Evolutionary conservation across 768 basidiomycete genomes (phyloP), one percentile per base, ranked within the genome.

Genomic region (Mycena galericulata): DNA sequence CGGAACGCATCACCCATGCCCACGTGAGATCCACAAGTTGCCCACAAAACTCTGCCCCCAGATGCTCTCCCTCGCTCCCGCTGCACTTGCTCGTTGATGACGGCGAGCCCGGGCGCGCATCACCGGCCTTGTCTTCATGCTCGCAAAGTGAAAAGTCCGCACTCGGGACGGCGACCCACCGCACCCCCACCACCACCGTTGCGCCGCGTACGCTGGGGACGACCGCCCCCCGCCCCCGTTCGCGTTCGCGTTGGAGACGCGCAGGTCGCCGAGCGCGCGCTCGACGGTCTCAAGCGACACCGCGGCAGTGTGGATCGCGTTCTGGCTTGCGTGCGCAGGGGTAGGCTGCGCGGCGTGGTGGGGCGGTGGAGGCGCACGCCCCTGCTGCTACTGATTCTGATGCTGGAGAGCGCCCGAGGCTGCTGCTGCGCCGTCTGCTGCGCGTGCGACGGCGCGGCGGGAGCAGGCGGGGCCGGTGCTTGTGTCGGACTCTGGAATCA

Each of bases 111-210:
- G 53, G n/a, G 75, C 74, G 20, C 74, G 76, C 36, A 80, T 81
- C 43, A 77, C 81, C 86, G 12, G 87, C 81, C 78, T 95, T 95
- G 81, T 95, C 92, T 95, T 96, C 61, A 88, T 87, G 62, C 84
- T 85, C 76, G 87, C 82, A 77, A 96, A 96, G 80, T 96, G 95
- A 75, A n/a, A 95, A 96, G 76, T 95, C 94, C 0, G 89, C 89
- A 1, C 83, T 76, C 0, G 94, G 94, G 0, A 95, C 62, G 1
- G 70, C 41, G 50, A 71, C 50, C 1, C 8, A 4, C n/a, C n/a
- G n/a, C n/a, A n/a, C n/a, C n/a, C n/a, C n/a, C n/a, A n/a, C n/a
- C n/a, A n/a, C 38, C 38, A 38, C 64, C 57, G n/a, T 29, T 40
- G 24, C 68, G 68, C 53, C 54, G 40, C 29, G 69, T 49, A 30